phyloP scores from a whole-genome alignment of 306 rosid genomes.

The Betula pendula region DNA sequence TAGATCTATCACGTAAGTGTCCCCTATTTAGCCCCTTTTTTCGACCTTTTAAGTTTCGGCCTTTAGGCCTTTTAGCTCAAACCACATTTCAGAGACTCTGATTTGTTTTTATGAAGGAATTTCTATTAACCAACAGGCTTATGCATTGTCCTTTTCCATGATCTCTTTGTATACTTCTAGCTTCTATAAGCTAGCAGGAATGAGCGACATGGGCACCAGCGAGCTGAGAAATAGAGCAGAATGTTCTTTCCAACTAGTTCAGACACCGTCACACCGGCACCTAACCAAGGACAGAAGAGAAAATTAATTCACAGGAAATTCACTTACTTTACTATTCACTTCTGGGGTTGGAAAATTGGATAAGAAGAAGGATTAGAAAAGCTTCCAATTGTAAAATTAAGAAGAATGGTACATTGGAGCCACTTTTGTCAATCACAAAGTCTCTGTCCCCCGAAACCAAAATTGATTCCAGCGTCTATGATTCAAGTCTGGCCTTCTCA shows the following conservation, averaged over 20 bases:
- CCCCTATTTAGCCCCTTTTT: too few species aligned
- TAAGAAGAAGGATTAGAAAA: background rate
- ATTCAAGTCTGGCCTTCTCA: too few species aligned
- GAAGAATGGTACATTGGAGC: too few species aligned
- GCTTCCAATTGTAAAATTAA: too few species aligned
- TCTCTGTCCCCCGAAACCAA: too few species aligned
- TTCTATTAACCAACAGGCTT: too few species aligned
- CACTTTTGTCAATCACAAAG: too few species aligned
- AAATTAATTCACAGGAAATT: background rate
- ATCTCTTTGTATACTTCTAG: constrained; percentile 34
- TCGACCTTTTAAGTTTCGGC: too few species aligned
- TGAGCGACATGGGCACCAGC: constrained; percentile 47
- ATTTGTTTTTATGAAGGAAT: too few species aligned
- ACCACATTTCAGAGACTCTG: constrained; percentile 46
- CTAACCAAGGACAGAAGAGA: constrained; percentile 5
- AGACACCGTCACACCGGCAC: constrained; percentile 40
- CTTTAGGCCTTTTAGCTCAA: too few species aligned
- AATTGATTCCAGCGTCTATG: too few species aligned
- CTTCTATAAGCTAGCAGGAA: constrained; percentile 42
- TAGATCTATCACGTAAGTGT: too few species aligned
- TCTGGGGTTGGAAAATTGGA: background rate
- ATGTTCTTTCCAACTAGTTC: constrained; percentile 44
- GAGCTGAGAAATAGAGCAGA: constrained; percentile 50
- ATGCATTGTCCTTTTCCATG: constrained; percentile 26
- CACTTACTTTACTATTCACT: background rate